These are phyloP conservation scores for Spatholobus suberectus DNA, from an alignment of 306 rosid genomes.

Conservation along the genomic window DNA sequence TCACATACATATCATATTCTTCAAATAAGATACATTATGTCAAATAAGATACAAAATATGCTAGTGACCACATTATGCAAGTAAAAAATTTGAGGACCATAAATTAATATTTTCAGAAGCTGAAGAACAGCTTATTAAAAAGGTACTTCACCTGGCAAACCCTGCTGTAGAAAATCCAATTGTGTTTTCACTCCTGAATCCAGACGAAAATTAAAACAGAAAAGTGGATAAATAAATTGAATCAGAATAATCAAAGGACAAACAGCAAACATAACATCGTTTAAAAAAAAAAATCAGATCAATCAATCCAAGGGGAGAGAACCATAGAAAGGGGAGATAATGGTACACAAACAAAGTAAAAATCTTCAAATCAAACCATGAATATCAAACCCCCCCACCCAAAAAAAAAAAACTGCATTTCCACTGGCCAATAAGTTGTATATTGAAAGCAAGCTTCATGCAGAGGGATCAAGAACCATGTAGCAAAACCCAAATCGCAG, in stretches of 20 bases:
- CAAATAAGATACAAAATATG: conserved; percentile 28
- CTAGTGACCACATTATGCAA: conserved; percentile 18
- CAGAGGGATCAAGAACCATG: conserved; percentile 39
- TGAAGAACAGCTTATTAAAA: conserved; percentile 27
- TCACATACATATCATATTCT: neutral
- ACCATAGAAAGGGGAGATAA: neutral
- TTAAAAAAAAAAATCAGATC: conserved; percentile 31
- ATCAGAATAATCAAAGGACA: conserved; percentile 23
- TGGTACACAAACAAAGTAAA: conserved; percentile 20
- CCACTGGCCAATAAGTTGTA: conserved; percentile 18
- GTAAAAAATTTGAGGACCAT: neutral
- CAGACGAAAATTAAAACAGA: conserved; percentile 32
- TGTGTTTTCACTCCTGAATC: conserved; percentile 82
- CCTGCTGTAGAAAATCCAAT: conserved; percentile 89
- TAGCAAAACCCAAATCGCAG: conserved; percentile 37
- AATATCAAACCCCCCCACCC: neutral
- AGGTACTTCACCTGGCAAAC: conserved; percentile 79
- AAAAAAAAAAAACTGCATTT: neutral
- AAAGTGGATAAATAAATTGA: conserved; percentile 24
- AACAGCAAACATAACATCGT: neutral
- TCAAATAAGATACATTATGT: conserved; percentile 10
- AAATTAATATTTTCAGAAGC: conserved; percentile 35
- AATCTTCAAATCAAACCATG: conserved; percentile 35
- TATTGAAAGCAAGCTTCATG: conserved; percentile 38
- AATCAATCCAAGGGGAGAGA: conserved; percentile 15